Conservation (phyloP, 257 asterid genomes). For the Gardenia jasminoides region DNA sequence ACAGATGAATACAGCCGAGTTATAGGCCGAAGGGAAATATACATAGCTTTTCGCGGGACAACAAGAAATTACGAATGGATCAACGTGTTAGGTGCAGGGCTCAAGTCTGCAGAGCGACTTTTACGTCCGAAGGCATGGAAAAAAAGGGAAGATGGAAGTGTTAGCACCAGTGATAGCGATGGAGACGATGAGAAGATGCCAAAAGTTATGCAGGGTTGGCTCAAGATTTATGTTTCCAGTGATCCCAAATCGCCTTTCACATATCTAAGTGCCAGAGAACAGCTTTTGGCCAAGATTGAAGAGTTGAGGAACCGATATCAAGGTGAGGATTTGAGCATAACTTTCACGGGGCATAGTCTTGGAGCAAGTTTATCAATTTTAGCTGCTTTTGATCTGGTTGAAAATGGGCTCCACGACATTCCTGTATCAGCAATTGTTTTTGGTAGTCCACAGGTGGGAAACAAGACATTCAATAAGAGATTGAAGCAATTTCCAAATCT, state of each 20-base stretch:
- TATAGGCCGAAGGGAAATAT: constrained; percentile 70
- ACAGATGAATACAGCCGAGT: constrained; percentile 41
- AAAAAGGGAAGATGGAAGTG: neutral
- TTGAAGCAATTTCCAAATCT: constrained; percentile 34
- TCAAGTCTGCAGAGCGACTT: constrained; percentile 48
- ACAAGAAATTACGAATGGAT: constrained; percentile 70
- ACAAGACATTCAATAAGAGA: constrained; percentile 49
- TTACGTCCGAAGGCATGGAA: constrained; percentile 21
- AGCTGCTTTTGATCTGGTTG: constrained; percentile 74
- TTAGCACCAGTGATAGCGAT: neutral
- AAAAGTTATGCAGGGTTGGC: constrained; percentile 78
- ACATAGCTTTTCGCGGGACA: constrained; percentile 80
- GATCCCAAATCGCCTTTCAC: constrained; percentile 71
- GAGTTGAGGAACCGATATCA: constrained; percentile 36
- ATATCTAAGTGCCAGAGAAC: constrained; percentile 57
- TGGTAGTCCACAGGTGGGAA: constrained; percentile 85
- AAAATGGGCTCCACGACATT: constrained; percentile 62
- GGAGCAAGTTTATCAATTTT: constrained; percentile 64
- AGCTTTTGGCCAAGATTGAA: constrained; percentile 43
- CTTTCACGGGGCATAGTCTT: constrained; percentile 73
- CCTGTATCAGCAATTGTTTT: constrained; percentile 74
- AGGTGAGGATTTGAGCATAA: constrained; percentile 55
- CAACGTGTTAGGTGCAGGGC: constrained; percentile 39
- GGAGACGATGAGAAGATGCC: constrained; percentile 28
- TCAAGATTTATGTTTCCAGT: constrained; percentile 49